Evolutionary conservation across 129 eudicot genomes (phyloP), one percentile per base, ranked within the genome.

Genomic region (Lonicera japonica): DNA sequence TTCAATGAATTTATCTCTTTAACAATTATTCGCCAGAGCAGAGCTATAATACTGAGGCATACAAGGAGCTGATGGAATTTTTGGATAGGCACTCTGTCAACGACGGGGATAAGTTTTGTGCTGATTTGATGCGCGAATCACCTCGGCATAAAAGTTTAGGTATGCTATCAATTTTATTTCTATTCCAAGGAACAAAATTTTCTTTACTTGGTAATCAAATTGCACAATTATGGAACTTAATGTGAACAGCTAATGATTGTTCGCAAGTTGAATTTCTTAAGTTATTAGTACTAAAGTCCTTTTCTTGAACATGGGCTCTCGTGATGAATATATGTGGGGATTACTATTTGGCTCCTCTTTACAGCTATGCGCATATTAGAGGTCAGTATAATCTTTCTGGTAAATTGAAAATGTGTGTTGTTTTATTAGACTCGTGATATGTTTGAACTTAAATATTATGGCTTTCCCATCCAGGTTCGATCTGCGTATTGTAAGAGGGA

Each of bases 91-190:
- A 92, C 76, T 75, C 98, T 17, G 43, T 87, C 39, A 80, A 76
- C 23, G 95, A 92, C 13, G 98, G 98, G 15, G 95, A 92, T 68
- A 74, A 92, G 83, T 92, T 92, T 55, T 82, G 88, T 60, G 96
- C 96, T 12, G 83, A 66, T 21, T 66, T 92, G 75, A 92, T 87
- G 98, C 75, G 98, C 24, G 89, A 87, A 85, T 92, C 96, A 22
- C 58, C 96, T 18, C 62, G 75, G 54, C 97, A 91, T 66, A 84
- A 77, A 80, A 69, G 41, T 68, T 75, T 87, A 80, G 96, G 98
- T 91, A 84, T 23, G 52, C 21, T 22, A 23, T 19, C 29, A 13
- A 23, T 52, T 18, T 60, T 13, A 41, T 11, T 8, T 10, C 58
- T 1, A 18, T 51, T 15, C 5, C 0, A 9, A 51, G 56, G 56